Base-by-base conservation (phyloP, 768 basidiomycete species). In the Galerina sulciceps region DNA sequence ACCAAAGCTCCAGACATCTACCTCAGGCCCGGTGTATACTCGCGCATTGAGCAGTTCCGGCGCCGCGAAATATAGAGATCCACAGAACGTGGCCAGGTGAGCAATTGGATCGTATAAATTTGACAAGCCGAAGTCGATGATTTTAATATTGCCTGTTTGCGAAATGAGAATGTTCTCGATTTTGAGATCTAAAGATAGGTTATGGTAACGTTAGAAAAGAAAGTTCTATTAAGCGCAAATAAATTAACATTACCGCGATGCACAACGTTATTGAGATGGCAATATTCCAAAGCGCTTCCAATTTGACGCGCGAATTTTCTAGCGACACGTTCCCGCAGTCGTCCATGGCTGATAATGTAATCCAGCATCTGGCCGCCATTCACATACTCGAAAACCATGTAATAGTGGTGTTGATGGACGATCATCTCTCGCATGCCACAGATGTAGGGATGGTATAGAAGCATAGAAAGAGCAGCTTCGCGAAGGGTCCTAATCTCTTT, bases 351-450 rank as follows among this genome's bases (percentile, higher is more conserved):
- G 77, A 99, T 99, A 78, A 99, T 99, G 73, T 96, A 99, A 83
- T 99, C 97, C 64, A 99, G 86, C 94, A 99, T 95, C 81, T 99
- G 97, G 0, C 97, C 97, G 34, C 97, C 97, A 66, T 95, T 96
- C 75, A 99, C 93, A 73, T 97, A 98, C 74, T 99, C 97, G 72
- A 92, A 94, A 10, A 98, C 93, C 94, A 99, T 98, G 81, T 99
- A 99, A 78, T 99, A 98, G 75, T 99, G 96, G 68, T 99, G 90
- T 60, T 93, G 92, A 76, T 98, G 96, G 22, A 95, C 81, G 71
- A 98, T 94, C 91, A 99, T 95, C 78, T 96, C 94, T 65, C 94
- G 90, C 96, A 99, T 99, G 56, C 97, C 97, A 72, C 96, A 98
- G 71, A 99, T 93, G 74, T 99, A 98, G 2, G 97, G 97, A 70